Conservation (phyloP, 257 asterid species). For the Solanum tarijense region DNA sequence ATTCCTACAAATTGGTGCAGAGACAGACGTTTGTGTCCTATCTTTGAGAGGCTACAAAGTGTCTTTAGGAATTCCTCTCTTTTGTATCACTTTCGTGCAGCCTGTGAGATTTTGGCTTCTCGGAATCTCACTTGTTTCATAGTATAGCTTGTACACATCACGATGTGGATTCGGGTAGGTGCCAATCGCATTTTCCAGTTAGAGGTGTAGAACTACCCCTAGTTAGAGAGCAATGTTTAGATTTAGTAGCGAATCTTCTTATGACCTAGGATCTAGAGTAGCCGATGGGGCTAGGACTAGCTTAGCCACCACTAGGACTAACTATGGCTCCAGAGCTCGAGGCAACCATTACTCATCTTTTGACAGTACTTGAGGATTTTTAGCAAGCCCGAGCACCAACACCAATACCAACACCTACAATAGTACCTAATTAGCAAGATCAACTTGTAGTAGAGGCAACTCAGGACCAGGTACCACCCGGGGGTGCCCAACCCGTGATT, state of each 20-base stretch:
- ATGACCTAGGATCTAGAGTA: neutral
- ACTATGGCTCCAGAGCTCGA: too few relatives aligned
- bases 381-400: too few relatives aligned
- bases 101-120: neutral
- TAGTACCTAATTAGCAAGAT: too few relatives aligned
- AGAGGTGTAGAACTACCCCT: too few relatives aligned
- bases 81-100: neutral
- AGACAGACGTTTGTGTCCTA: neutral
- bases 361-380: too few relatives aligned
- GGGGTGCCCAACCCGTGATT: too few relatives aligned
- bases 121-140: neutral
- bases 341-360: too few relatives aligned
- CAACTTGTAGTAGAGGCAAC: too few relatives aligned
- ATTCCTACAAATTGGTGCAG: too few relatives aligned
- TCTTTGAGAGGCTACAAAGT: neutral
- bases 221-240: neutral
- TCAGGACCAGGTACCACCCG: too few relatives aligned
- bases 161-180: neutral
- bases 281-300: neutral
- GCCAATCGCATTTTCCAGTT: neutral
- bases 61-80: neutral
- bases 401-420: too few relatives aligned
- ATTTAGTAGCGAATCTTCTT: neutral
- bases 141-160: neutral
- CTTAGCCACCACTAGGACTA: neutral